Percentiles rank a stretch among this genome's conserved stretches.
Conservation (phyloP, 1,139 yeast genomes). For the Blastobotrys niveus region DNA sequence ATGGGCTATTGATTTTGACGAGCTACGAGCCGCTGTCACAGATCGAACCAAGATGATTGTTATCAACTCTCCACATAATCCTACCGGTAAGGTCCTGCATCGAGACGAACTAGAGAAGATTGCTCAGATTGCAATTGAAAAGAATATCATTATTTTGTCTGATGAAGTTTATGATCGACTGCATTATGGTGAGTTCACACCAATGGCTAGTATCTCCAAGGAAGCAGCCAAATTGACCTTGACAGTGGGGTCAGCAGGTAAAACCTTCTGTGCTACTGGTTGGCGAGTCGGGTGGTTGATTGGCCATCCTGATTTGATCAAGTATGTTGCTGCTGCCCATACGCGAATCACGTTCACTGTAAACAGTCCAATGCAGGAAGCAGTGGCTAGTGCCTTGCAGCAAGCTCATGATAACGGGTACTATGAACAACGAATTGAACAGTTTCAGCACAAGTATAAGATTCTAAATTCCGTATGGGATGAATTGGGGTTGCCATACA, state of each 20-base stretch:
- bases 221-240: slow-evolving; percentile 74
- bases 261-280: slow-evolving; percentile 95
- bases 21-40: slow-evolving; percentile 62
- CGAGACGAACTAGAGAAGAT: slow-evolving; percentile 63
- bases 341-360: slow-evolving; percentile 86
- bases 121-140: slow-evolving; percentile 76
- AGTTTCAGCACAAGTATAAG: slow-evolving; percentile 64
- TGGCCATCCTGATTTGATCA: slow-evolving; percentile 75
- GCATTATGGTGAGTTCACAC: slow-evolving; percentile 65
- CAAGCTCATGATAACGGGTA: slow-evolving; percentile 58
- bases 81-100: slow-evolving; percentile 84
- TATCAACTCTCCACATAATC: slow-evolving; percentile 92
- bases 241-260: slow-evolving; percentile 95
- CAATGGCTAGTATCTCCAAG: slow-evolving; percentile 77
- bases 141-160: slow-evolving; percentile 69
- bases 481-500: slow-evolving; percentile 80
- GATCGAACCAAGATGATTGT: slow-evolving; percentile 78
- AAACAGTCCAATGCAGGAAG: slow-evolving; percentile 93
- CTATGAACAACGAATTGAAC: slow-evolving; percentile 60
- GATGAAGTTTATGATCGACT: slow-evolving; percentile 95
- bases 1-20: slow-evolving; percentile 80
- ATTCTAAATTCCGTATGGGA: slow-evolving; percentile 74
- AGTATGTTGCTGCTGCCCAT: slow-evolving; percentile 83
- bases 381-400: slow-evolving; percentile 70
- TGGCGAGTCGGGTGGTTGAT: slow-evolving; percentile 97